Base-by-base conservation (phyloP, 2,329 filamentous ascomycete genomes). In the Xylaria sp. region DNA sequence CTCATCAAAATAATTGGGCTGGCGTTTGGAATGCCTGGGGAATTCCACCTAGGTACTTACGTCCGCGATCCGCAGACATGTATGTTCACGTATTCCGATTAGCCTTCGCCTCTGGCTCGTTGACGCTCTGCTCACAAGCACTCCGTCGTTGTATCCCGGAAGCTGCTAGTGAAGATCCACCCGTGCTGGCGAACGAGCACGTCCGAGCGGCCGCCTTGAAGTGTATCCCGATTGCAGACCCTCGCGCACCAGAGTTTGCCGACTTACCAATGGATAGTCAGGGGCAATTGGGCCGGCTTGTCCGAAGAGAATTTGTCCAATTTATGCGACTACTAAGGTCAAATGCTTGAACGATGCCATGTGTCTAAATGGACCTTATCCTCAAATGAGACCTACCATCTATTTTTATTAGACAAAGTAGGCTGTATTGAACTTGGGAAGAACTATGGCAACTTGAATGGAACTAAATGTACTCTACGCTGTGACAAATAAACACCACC, bases 21-120 rank as follows among this genome's bases (percentile, higher is more conserved):
- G 80, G 81, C 5, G 88, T 92, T 74, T 91, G 88, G 89, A 82
- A 87, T 23, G 75, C 84, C 10, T 92, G 90, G 83, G 84, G 84
- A 63, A 82, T 84, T 65, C 84, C 87, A 3, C 79, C 89, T 16
- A 82, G 85, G 48, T 84, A 85, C 72, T 79, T 83, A 47, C 75
- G 78, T 9, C 73, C 82, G 1, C 86, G 90, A 23, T 84, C 85
- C 0, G 74, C 81, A n/a, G 75, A 76, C 18, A 81, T 91, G 71
- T 93, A 92, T 75, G 77, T 80, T 3, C 79, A 85, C 40, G 79
- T 89, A 29, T 91, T 88, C 75, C 71, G 77, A 16, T 75, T 81
- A 32, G 82, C 89, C 62, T 84, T 85, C 0, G 75, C 80, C 4
- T 83, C 84, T 0, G 73, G 78, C 0, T 80, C 86, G 70, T 78